Conservation (phyloP, 768 basidiomycete species). For the Leucosporidium yakuticum region DNA sequence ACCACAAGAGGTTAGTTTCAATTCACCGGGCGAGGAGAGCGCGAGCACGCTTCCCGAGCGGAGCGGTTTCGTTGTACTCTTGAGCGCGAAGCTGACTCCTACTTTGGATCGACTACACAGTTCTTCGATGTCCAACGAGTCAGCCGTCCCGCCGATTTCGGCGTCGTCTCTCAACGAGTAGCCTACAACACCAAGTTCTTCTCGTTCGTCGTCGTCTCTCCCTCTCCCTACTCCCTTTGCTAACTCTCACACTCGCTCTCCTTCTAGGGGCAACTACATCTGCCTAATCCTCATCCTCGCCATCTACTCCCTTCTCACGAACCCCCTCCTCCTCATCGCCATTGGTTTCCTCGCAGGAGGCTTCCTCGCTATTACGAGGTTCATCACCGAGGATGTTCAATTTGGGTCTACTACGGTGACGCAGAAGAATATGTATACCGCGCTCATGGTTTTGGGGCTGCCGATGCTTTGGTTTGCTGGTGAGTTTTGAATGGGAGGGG, state of each 20-base stretch:
- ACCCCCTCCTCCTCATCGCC: conserved; percentile 72
- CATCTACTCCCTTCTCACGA: conserved; percentile 79
- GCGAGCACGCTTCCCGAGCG: too few relatives aligned
- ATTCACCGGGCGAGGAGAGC: too few relatives aligned
- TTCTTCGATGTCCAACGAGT: too few relatives aligned
- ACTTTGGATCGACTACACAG: too few relatives aligned
- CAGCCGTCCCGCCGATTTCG: too few relatives aligned
- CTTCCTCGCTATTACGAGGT: conserved; percentile 80
- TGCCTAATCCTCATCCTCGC: conserved; percentile 67
- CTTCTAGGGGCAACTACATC: conserved; percentile 68
- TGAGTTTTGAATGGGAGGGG: not conserved
- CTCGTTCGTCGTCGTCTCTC: conserved; percentile 40
- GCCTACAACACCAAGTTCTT: not conserved
- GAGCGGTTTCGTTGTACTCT: too few relatives aligned
- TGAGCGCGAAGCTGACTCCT: too few relatives aligned
- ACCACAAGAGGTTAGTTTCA: conserved; percentile 24
- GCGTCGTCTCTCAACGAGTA: too few relatives aligned
- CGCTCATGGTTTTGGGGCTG: conserved; percentile 83
- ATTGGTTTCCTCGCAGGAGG: conserved; percentile 85
- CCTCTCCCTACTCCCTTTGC: conserved; percentile 3
- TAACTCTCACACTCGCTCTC: conserved; percentile 1
- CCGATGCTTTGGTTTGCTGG: conserved; percentile 66
- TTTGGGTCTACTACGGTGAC: conserved; percentile 74
- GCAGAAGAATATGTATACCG: conserved; percentile 81
- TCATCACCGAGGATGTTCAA: conserved; percentile 65